Evolutionary conservation across 2,329 filamentous ascomycete genomes (phyloP), one percentile per base, ranked within the genome.

Genomic region (Exophiala sideris): DNA sequence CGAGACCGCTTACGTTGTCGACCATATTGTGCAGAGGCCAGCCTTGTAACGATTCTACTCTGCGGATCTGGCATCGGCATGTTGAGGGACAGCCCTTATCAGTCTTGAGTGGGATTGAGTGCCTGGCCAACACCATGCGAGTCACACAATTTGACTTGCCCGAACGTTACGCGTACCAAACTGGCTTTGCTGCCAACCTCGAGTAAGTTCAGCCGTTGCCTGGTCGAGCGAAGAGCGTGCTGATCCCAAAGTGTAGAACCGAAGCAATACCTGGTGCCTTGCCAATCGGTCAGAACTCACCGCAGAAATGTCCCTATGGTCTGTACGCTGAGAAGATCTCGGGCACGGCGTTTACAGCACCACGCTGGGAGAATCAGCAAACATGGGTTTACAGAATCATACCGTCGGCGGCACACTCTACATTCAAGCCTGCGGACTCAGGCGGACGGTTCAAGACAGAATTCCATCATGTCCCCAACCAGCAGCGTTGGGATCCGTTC

Each of bases 301-400:
- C 90, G 0, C 89, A 94, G 68, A 89, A 89, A 66, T 84, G 84
- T 0, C 79, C 88, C 0, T 83, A 84, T 60, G 89, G 88, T 0
- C 82, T 95, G 20, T 94, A 94, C 71, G 83, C 88, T 16, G 90
- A 95, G 72, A 87, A 88, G 74, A 78, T 89, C 40, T 88, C 85
- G 0, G 86, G 85, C 6, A 87, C 84, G 1, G 77, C 86, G 29
- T 89, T 89, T 67, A 88, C 85, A 3, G 83, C 84, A 1, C 84
- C 85, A 0, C 76, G 86, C 16, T 76, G 81, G 65, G 79, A 85
- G 55, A 89, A 87, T 70, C 81, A 82, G 65, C 85, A 88, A 67
- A 79, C 85, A 35, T 89, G 85, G 85, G 77, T 88, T 29, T 89
- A 89, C 66, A 80, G 85, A 9, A 82, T 87, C 58, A 71, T 85